Evolutionary conservation across 768 basidiomycete genomes (phyloP).

Genomic region (Suillus luteus): DNA sequence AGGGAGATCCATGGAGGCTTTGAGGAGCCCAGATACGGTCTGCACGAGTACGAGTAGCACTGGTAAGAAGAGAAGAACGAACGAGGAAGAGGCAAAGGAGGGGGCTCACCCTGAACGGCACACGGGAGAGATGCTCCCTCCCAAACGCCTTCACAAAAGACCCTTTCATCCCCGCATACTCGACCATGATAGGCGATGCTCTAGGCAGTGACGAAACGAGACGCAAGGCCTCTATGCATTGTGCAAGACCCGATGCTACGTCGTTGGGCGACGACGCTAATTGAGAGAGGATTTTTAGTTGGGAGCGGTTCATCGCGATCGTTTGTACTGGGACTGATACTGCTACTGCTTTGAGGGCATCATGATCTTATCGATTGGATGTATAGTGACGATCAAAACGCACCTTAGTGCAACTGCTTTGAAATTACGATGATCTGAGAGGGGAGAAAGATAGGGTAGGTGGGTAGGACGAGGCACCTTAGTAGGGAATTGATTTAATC

Average conservation of each 20-base stretch:
- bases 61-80: no score
- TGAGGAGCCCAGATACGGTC: slow-evolving; percentile 31
- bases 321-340: no score
- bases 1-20: slow-evolving; percentile 22
- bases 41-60: slow-evolving; percentile 5
- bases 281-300: slow-evolving; percentile 33
- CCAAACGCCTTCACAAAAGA: slow-evolving; percentile 31
- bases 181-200: slow-evolving; percentile 29
- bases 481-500: not conserved
- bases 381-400: not conserved
- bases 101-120: slow-evolving; percentile 35
- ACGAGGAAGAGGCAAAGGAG: no score
- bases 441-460: not conserved
- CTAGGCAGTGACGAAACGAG: slow-evolving; percentile 33
- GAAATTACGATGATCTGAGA: not conserved
- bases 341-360: no score
- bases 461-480: no score
- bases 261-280: slow-evolving; percentile 35
- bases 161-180: slow-evolving; percentile 22
- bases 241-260: slow-evolving; percentile 33
- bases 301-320: slow-evolving; percentile 31
- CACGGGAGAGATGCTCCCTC: slow-evolving; percentile 32
- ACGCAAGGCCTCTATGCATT: slow-evolving; percentile 36
- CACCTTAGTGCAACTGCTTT: not conserved
- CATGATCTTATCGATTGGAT: no score